Conservation (phyloP, 2,329 filamentous ascomycete species). For the Aspergillus fructus region DNA sequence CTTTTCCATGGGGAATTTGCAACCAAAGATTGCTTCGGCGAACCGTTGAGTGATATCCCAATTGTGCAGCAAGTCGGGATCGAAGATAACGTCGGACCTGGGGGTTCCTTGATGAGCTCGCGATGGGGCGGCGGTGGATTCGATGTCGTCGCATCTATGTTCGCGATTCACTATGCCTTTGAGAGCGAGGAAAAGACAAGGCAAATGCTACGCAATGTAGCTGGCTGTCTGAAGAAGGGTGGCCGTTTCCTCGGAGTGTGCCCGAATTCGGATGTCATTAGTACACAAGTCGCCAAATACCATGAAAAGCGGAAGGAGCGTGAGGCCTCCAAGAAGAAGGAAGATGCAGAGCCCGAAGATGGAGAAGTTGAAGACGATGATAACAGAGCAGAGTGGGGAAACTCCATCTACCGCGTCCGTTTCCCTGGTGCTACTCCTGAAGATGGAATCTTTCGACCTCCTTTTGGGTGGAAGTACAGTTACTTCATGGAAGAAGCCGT, state of each 20-base stretch:
- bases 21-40: slow-evolving; percentile 88
- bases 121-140: slow-evolving; percentile 76
- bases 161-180: slow-evolving; percentile 98
- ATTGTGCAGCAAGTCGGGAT: slow-evolving; percentile 87
- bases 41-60: slow-evolving; percentile 76
- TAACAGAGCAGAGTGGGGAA: slow-evolving; percentile 77
- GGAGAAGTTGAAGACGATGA: slow-evolving; percentile 59
- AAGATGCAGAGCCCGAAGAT: slow-evolving; percentile 39
- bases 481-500: slow-evolving; percentile 96
- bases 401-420: slow-evolving; percentile 84
- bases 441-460: slow-evolving; percentile 88
- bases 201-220: slow-evolving; percentile 90
- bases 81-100: slow-evolving; percentile 66
- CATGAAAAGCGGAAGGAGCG: slow-evolving; percentile 59
- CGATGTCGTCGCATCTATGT: slow-evolving; percentile 98
- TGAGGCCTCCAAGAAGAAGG: slow-evolving; percentile 42
- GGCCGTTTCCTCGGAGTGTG: slow-evolving; percentile 93
- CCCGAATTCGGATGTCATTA: slow-evolving; percentile 92
- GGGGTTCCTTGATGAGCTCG: slow-evolving; percentile 55
- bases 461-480: slow-evolving; percentile 97
- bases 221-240: slow-evolving; percentile 86
- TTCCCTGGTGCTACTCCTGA: slow-evolving; percentile 80
- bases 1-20: slow-evolving; percentile 85
- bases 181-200: slow-evolving; percentile 87
- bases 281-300: slow-evolving; percentile 72